phyloP scores from a whole-genome alignment of 192 early-diverging fungal species.

The Coemansia pectinata region DNA sequence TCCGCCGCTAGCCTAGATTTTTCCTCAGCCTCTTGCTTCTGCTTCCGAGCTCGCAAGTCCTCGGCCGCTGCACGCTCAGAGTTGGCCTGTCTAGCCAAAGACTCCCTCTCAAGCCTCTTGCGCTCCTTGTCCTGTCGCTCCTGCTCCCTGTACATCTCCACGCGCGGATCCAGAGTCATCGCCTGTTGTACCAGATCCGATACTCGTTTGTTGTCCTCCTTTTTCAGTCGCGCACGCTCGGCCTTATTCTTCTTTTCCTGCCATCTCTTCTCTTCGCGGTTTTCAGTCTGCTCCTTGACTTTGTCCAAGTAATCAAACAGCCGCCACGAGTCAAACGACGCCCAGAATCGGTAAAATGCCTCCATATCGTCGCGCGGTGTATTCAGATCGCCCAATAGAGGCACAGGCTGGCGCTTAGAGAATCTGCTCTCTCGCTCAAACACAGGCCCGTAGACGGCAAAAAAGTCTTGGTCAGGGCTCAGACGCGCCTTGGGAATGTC shows the following conservation, averaged over 20 bases:
- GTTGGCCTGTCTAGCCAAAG: slow-evolving; percentile 36
- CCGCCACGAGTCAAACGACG: slow-evolving; percentile 76
- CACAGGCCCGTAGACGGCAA: slow-evolving; percentile 52
- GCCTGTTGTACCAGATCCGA: slow-evolving; percentile 66
- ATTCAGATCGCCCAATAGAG: slow-evolving; percentile 60
- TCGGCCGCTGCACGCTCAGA: slow-evolving; percentile 29
- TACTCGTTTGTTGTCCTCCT: slow-evolving; percentile 77
- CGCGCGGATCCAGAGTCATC: slow-evolving; percentile 72
- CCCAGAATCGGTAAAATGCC: slow-evolving; percentile 76
- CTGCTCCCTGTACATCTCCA: slow-evolving; percentile 68
- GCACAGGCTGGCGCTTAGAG: slow-evolving; percentile 60
- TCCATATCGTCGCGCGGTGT: slow-evolving; percentile 68
- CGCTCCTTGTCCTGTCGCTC: slow-evolving; percentile 59
- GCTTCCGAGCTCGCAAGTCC: slow-evolving; percentile 21
- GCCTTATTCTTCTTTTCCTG: slow-evolving; percentile 76
- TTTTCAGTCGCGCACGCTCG: slow-evolving; percentile 72
- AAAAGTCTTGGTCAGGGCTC: slow-evolving; percentile 28
- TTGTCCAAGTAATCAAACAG: slow-evolving; percentile 81
- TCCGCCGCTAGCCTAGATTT: slow-evolving; percentile 24
- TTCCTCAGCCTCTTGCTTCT: slow-evolving; percentile 15
- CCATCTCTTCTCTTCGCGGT: slow-evolving; percentile 77
- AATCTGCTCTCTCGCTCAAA: slow-evolving; percentile 74
- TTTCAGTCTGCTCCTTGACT: slow-evolving; percentile 70
- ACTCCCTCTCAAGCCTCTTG: slow-evolving; percentile 27
- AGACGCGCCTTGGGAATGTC: slow-evolving; percentile 29